Conservation (phyloP, 192 early-diverging fungal species). For the Mortierella hygrophila region DNA sequence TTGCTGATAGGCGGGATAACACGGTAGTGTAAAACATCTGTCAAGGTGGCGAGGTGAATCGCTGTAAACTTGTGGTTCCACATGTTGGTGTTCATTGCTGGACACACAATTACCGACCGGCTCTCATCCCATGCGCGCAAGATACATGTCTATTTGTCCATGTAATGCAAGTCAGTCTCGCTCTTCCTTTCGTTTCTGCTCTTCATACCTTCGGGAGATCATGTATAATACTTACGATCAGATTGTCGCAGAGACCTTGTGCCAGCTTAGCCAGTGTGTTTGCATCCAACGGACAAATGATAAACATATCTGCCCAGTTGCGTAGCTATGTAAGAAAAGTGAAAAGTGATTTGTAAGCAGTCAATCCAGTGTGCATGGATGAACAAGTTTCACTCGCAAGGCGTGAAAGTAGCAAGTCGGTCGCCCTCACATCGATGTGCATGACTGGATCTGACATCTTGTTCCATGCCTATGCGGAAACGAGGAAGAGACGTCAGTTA, state of each 20-base stretch:
- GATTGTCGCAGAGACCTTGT: conserved; percentile 92
- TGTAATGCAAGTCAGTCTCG: background rate
- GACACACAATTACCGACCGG: conserved; percentile 83
- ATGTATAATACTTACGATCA: conserved; percentile 70
- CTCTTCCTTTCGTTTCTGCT: background rate
- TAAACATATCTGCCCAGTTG: conserved; percentile 93
- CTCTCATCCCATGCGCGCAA: conserved; percentile 88
- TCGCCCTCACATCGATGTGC: conserved; percentile 83
- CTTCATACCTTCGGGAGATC: background rate
- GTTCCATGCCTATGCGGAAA: conserved; percentile 71
- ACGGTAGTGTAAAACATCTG: conserved; percentile 66
- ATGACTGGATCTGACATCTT: conserved; percentile 91
- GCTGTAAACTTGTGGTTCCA: conserved; percentile 93
- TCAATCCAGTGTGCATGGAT: too few relatives aligned
- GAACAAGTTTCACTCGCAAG: background rate
- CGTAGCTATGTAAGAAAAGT: conserved; percentile 70
- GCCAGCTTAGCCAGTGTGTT: conserved; percentile 95
- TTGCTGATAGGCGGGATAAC: conserved; percentile 87
- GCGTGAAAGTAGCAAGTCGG: background rate
- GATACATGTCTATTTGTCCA: conserved; percentile 78
- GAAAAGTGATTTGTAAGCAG: background rate
- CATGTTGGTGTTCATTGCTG: conserved; percentile 99
- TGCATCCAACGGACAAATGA: conserved; percentile 93
- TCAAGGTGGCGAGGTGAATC: conserved; percentile 73
- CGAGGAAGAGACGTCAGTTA: background rate